These are phyloP conservation scores for Vigna unguiculata DNA, from an alignment of 306 rosid genomes.

Conservation along the genomic window DNA sequence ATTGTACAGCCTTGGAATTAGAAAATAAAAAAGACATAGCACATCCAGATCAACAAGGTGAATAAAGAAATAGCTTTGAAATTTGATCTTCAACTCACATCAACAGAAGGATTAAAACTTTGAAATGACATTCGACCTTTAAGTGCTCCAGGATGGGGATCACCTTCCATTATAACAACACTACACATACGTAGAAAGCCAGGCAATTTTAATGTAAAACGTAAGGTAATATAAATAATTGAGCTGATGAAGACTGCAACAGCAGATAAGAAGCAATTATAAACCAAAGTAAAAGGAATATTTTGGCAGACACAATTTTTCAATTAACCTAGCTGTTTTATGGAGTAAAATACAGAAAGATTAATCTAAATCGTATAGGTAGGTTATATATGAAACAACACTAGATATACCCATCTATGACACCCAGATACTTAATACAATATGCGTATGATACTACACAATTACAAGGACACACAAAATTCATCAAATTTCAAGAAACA, in stretches of 20 bases:
- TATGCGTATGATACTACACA: neutral
- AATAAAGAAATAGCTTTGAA: slow-evolving; percentile 34
- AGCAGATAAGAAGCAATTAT: slow-evolving; percentile 22
- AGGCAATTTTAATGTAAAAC: neutral
- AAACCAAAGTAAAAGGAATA: slow-evolving; percentile 3
- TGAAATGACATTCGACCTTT: slow-evolving; percentile 91
- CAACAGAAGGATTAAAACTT: slow-evolving; percentile 85
- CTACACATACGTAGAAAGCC: slow-evolving; percentile 50
- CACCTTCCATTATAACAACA: slow-evolving; percentile 86
- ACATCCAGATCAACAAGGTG: slow-evolving; percentile 13
- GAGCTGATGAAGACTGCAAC: slow-evolving; percentile 24
- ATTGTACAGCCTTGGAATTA: slow-evolving; percentile 49
- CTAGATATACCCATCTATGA: neutral
- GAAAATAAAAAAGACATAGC: slow-evolving; percentile 11
- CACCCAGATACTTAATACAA: neutral
- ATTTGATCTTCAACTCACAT: slow-evolving; percentile 74
- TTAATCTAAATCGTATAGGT: neutral
- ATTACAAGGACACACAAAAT: neutral
- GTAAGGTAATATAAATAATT: neutral
- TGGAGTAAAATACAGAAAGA: neutral
- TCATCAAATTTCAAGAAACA: neutral
- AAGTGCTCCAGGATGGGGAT: slow-evolving; percentile 84
- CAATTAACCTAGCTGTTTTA: neutral
- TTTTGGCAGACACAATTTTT: neutral
- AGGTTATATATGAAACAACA: slow-evolving; percentile 12